A percentile compares a stretch with the other conserved stretches of the same genome.
phyloP scores from a whole-genome alignment of 2,329 filamentous ascomycete species.

The Epichloe baconii region DNA sequence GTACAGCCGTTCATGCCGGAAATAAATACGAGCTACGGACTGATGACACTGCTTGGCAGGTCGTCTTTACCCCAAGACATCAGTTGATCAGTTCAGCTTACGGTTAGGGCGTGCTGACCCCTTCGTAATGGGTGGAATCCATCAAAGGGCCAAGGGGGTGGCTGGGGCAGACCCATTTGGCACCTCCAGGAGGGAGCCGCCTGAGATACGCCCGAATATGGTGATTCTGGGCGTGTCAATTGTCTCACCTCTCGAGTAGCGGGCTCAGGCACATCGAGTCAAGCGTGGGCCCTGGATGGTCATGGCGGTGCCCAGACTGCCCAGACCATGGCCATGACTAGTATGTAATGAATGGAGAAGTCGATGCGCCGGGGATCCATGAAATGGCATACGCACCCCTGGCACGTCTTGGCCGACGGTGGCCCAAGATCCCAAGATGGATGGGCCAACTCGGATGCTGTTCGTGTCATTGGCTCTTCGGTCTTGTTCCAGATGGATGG shows the following conservation, averaged over 20 bases:
- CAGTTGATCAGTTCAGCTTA: neutral
- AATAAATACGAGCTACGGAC: neutral
- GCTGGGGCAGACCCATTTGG: neutral
- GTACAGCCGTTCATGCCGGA: neutral
- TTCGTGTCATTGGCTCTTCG: slow-evolving; percentile 1
- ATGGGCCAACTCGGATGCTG: neutral
- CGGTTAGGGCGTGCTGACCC: neutral
- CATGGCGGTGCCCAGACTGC: neutral
- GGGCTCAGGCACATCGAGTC: neutral
- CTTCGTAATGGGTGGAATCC: neutral
- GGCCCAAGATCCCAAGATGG: neutral
- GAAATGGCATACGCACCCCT: neutral
- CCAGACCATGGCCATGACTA: neutral
- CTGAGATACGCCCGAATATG: neutral
- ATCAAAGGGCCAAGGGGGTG: neutral
- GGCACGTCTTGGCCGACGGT: neutral
- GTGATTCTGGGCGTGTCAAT: neutral
- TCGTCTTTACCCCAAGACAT: neutral
- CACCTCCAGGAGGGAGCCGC: neutral
- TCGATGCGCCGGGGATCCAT: neutral
- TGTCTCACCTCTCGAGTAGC: slow-evolving; percentile 2
- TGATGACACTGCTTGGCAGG: neutral
- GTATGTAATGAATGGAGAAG: neutral
- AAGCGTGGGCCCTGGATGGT: neutral
- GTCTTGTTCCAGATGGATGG: neutral